Evolutionary conservation across 2,329 filamentous ascomycete species (phyloP).

Genomic region (Akanthomyces uredinophilus): DNA sequence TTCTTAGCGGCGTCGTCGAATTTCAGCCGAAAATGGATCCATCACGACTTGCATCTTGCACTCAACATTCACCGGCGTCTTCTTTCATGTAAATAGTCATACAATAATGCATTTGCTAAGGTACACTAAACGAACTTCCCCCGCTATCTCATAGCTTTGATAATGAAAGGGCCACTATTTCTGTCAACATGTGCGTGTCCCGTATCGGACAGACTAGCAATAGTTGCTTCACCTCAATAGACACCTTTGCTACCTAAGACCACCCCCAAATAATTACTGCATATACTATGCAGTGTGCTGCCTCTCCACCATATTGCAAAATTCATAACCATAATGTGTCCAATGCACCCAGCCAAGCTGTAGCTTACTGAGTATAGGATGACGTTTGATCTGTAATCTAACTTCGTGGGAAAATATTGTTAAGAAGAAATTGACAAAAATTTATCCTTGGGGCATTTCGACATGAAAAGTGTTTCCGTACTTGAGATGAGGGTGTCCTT

Average conservation of each 20-base stretch:
- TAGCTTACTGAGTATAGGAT: constrained; percentile 52
- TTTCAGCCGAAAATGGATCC: neutral
- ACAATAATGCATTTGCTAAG: constrained; percentile 11
- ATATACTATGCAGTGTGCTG: neutral
- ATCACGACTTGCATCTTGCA: neutral
- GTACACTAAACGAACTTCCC: neutral
- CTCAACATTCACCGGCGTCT: neutral
- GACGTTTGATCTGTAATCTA: constrained; percentile 51
- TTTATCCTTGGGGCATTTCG: constrained; percentile 35
- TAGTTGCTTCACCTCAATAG: neutral
- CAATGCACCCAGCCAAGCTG: constrained; percentile 49
- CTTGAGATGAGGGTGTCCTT: constrained; percentile 20
- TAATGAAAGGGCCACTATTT: constrained; percentile 1
- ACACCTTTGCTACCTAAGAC: neutral
- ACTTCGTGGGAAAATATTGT: constrained; percentile 46
- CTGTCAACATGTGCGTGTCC: neutral
- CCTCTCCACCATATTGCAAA: constrained; percentile 45
- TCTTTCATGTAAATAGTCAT: constrained; percentile 7
- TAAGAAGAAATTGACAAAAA: constrained; percentile 43
- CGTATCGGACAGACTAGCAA: neutral
- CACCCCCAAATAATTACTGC: neutral
- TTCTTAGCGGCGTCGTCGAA: neutral
- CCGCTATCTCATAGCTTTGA: constrained; percentile 10
- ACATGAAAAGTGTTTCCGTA: constrained; percentile 25
- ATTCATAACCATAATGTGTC: constrained; percentile 58